Evolutionary conservation across 441 rosid species (phyloP).

Genomic region (Gossypium schwendimanii): DNA sequence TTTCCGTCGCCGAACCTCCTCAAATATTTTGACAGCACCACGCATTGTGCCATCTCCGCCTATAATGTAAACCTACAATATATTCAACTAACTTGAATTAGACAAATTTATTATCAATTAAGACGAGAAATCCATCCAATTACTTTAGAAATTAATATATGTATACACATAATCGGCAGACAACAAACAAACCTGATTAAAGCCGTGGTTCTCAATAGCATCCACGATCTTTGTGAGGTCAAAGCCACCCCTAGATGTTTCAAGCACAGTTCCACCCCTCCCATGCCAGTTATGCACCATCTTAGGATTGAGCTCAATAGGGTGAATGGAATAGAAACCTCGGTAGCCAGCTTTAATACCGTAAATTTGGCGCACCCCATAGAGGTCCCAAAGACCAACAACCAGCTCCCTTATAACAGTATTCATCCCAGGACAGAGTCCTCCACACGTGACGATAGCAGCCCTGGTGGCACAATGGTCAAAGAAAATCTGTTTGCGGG

Average conservation of each 20-base stretch:
- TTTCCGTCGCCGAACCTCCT: slow-evolving; percentile 32
- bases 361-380: slow-evolving; percentile 60
- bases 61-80: slow-evolving; percentile 49
- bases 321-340: slow-evolving; percentile 65
- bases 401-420: slow-evolving; percentile 84
- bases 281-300: slow-evolving; percentile 61
- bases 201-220: slow-evolving; percentile 46
- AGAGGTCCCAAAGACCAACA: slow-evolving; percentile 74
- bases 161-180: background rate
- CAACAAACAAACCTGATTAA: slow-evolving; percentile 47
- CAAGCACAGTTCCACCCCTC: slow-evolving; percentile 70
- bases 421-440: slow-evolving; percentile 89
- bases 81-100: background rate
- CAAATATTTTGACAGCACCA: slow-evolving; percentile 65
- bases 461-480: slow-evolving; percentile 39
- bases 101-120: background rate
- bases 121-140: background rate
- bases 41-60: slow-evolving; percentile 92
- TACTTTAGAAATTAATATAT: background rate
- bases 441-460: slow-evolving; percentile 83
- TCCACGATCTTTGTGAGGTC: slow-evolving; percentile 60
- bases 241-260: slow-evolving; percentile 79
- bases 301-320: slow-evolving; percentile 51
- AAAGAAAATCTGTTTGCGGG: slow-evolving; percentile 47
- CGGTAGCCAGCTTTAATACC: slow-evolving; percentile 74